Evolutionary conservation across 495 filamentous ascomycete species (phyloP), one percentile per base, ranked within the genome.

Genomic region (Xylaria scruposa): DNA sequence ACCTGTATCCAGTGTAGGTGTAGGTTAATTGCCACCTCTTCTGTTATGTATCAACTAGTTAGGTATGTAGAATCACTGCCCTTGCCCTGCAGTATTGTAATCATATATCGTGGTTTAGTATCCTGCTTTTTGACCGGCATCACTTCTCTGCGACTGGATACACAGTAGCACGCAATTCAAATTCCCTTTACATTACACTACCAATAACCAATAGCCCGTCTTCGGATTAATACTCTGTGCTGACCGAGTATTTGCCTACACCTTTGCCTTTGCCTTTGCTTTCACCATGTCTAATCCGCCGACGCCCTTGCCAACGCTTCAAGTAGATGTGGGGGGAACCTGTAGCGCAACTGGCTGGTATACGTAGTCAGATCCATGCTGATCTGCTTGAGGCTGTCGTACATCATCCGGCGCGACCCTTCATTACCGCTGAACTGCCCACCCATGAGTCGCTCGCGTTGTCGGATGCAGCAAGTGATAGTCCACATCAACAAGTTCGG

Each of bases 401-500:
- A 86, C 81, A 96, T 88, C 68, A 78, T 72, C 67, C 87, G 85
- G 69, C 88, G 85, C 73, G 90, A 90, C 72, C 90, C 91, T 67
- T 91, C 90, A 76, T 93, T 88, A 67, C 88, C 94, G 65, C 91
- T 91, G 78, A 90, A 98, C 71, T 88, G 84, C 29, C 88, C 87
- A 49, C 81, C 86, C 68, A 83, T 85, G 54, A 97, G 82, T 29
- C 86, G 79, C 70, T 91, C 91, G 44, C 94, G 88, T 78, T 96
- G 90, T 38, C 88, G 85, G 63, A 90, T 89, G 79, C 95, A 96
- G 78, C 92, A 93, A 26, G 90, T 87, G 72, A 98, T 94, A 42
- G 93, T 93, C 95, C 96, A 97, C 82, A 97, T 91, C 38, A 99
- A 87, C 63, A 98, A 84, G 82, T 93, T 92, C 0, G 94, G 94